Percentiles rank a stretch among this genome's conserved stretches.
Conservation (phyloP, 2,329 filamentous ascomycete genomes). For the Aspergillus tanneri region DNA sequence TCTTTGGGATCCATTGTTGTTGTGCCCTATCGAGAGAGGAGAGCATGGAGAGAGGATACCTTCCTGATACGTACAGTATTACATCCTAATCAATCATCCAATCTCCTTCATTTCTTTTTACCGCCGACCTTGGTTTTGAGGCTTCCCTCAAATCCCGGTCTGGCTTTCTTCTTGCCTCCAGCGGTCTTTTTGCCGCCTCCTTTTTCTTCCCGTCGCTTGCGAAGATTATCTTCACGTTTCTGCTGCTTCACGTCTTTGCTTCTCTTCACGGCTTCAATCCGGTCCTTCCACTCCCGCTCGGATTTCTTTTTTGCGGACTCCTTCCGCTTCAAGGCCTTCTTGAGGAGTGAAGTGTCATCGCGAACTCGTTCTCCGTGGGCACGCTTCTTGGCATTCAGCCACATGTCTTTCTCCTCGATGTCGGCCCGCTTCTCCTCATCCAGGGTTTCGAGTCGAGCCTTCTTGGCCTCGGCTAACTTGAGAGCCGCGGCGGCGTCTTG, state of each 20-base stretch:
- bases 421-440: slow-evolving; percentile 79
- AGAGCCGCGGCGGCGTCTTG: slow-evolving; percentile 83
- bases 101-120: slow-evolving; percentile 41
- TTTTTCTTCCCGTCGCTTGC: slow-evolving; percentile 73
- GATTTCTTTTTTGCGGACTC: slow-evolving; percentile 88
- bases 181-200: slow-evolving; percentile 51
- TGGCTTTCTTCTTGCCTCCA: slow-evolving; percentile 52
- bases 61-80: slow-evolving; percentile 5
- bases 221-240: slow-evolving; percentile 78
- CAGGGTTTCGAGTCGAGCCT: slow-evolving; percentile 71
- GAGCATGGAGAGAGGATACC: too few species aligned
- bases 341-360: slow-evolving; percentile 81
- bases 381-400: slow-evolving; percentile 85
- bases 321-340: slow-evolving; percentile 93
- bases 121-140: slow-evolving; percentile 57
- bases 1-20: too few species aligned
- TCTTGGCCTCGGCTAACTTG: slow-evolving; percentile 81
- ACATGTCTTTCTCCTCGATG: slow-evolving; percentile 88
- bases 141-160: slow-evolving; percentile 70
- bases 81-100: too few species aligned
- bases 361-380: slow-evolving; percentile 86
- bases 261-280: slow-evolving; percentile 69
- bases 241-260: slow-evolving; percentile 75
- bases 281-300: slow-evolving; percentile 80
- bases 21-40: too few species aligned